Percentiles rank a stretch among this genome's conserved stretches.
phyloP scores from a whole-genome alignment of 768 basidiomycete genomes.

The Amanita fuliginea region DNA sequence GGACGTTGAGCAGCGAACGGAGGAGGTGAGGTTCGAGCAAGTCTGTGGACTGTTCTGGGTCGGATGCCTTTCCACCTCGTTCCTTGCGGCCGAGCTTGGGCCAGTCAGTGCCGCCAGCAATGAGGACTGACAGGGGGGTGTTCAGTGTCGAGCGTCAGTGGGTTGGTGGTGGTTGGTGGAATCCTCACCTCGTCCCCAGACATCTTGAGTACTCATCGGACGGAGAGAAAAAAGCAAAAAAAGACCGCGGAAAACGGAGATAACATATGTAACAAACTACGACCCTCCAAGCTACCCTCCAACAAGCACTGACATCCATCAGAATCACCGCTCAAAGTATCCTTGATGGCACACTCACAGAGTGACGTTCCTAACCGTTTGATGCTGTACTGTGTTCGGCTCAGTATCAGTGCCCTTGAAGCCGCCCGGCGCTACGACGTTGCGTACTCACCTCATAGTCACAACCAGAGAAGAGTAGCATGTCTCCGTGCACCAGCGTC shows the following conservation, averaged over 20 bases:
- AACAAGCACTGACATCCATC: constrained; percentile 1
- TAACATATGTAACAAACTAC: background rate
- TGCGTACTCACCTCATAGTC: constrained; percentile 23
- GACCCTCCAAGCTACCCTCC: background rate
- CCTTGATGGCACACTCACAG: constrained; percentile 17
- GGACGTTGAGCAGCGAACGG: constrained; percentile 77
- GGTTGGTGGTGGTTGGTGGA: background rate
- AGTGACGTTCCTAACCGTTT: constrained; percentile 33
- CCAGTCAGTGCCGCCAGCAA: constrained; percentile 87
- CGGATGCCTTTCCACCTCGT: constrained; percentile 29
- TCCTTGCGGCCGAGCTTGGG: constrained; percentile 70
- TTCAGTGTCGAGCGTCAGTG: background rate
- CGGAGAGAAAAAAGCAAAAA: background rate
- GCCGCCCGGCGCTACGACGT: too few relatives aligned
- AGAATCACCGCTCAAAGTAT: background rate
- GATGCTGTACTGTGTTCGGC: constrained; percentile 26
- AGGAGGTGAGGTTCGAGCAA: constrained; percentile 83
- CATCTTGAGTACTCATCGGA: background rate
- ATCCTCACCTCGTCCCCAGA: background rate
- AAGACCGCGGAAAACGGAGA: background rate
- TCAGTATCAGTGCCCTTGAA: background rate
- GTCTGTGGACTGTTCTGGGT: constrained; percentile 52
- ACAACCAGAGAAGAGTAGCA: constrained; percentile 28
- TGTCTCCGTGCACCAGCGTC: constrained; percentile 33
- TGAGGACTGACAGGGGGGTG: constrained; percentile 40